phyloP scores from a whole-genome alignment of 1,284 basidiomycete species.

The Phellinidium pouzarii region DNA sequence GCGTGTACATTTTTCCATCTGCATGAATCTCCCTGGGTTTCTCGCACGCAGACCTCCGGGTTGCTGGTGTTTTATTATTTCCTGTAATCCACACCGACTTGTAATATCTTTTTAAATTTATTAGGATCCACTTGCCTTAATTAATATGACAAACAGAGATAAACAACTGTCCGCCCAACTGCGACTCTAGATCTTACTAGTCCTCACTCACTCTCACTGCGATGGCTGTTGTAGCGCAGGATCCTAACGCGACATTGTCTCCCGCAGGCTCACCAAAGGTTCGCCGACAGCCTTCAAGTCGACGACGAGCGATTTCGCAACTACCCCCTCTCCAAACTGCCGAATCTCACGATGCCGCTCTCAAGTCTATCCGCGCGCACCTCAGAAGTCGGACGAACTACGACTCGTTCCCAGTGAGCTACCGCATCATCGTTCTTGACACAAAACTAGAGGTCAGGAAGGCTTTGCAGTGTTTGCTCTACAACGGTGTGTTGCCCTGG shows the following conservation, averaged over 20 bases:
- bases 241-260: conserved; percentile 24
- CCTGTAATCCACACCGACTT: not conserved
- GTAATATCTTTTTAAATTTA: not conserved
- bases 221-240: conserved; percentile 24
- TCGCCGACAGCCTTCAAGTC: conserved; percentile 36
- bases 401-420: conserved; percentile 95
- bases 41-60: not conserved
- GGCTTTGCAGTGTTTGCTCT: conserved; percentile 81
- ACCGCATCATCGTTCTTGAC: conserved; percentile 94
- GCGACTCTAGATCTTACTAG: not conserved
- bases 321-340: conserved; percentile 45
- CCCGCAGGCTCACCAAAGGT: conserved; percentile 32
- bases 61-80: not conserved
- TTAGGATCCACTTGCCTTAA: not conserved
- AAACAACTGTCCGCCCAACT: not conserved
- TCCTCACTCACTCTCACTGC: not conserved
- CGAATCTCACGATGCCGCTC: conserved; percentile 67
- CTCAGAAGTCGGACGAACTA: conserved; percentile 84
- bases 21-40: not conserved
- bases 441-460: conserved; percentile 92
- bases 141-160: not conserved
- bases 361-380: conserved; percentile 75
- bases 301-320: conserved; percentile 54
- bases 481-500: conserved; percentile 59
- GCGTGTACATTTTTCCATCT: not conserved